A percentile compares a stretch with the other conserved stretches of the same genome.
phyloP scores from a whole-genome alignment of 2,329 filamentous ascomycete genomes.

The Cladobotryum protrusum region DNA sequence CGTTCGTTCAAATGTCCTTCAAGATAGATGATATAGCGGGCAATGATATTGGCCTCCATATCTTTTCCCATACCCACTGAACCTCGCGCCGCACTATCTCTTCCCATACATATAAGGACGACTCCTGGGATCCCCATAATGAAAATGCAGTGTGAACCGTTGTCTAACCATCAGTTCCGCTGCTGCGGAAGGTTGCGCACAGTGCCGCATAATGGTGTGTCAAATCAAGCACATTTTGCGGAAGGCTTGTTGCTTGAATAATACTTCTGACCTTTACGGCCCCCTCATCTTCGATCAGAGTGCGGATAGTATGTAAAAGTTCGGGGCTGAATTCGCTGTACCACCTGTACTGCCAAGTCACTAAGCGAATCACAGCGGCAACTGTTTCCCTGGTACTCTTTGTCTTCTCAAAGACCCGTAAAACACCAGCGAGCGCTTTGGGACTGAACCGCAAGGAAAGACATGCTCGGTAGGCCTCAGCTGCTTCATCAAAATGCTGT shows the following conservation, averaged over 20 bases:
- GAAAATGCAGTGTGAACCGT: too few relatives aligned
- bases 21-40: not conserved
- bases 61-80: not conserved
- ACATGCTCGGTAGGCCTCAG: constrained; percentile 89
- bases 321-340: constrained; percentile 98
- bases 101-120: too few relatives aligned
- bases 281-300: constrained; percentile 93
- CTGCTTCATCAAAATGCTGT: constrained; percentile 84
- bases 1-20: too few relatives aligned
- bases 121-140: too few relatives aligned
- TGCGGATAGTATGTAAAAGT: constrained; percentile 79
- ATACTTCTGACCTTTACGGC: constrained; percentile 96
- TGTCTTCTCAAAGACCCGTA: constrained; percentile 70
- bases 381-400: constrained; percentile 77
- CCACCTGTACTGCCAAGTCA: constrained; percentile 99
- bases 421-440: constrained; percentile 80
- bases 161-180: constrained; percentile 73
- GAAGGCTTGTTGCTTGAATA: constrained; percentile 89
- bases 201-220: constrained; percentile 95
- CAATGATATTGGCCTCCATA: not conserved
- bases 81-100: not conserved
- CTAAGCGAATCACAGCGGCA: constrained; percentile 78
- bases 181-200: constrained; percentile 92
- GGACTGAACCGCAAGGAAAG: constrained; percentile 85
- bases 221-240: constrained; percentile 86